Conservation (phyloP, 2,329 filamentous ascomycete genomes). For the Pseudogymnoascus sp. region DNA sequence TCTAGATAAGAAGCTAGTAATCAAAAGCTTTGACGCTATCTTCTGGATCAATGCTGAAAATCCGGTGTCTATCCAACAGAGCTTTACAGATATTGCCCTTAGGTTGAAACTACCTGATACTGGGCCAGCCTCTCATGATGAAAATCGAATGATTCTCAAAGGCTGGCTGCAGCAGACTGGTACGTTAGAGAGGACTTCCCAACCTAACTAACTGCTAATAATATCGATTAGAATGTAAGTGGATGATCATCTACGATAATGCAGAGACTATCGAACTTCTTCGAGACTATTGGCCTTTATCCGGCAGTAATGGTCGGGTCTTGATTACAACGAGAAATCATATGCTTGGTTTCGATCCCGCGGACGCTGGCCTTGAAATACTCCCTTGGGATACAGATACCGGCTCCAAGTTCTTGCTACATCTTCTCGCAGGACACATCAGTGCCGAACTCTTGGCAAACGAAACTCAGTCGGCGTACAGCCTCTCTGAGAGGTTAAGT, state of each 20-base stretch:
- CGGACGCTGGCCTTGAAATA: conserved; percentile 11
- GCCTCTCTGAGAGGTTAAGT: not conserved
- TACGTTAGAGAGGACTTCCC: not conserved
- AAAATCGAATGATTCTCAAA: conserved; percentile 10
- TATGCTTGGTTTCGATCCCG: conserved; percentile 11
- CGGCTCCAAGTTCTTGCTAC: conserved; percentile 16
- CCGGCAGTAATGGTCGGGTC: conserved; percentile 9
- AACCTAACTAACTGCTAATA: not conserved
- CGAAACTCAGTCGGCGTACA: not conserved
- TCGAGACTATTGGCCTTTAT: conserved; percentile 11
- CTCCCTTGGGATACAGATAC: conserved; percentile 18
- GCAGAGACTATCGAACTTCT: conserved; percentile 10
- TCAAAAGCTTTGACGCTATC: conserved; percentile 21
- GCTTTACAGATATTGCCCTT: conserved; percentile 23
- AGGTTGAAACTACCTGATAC: conserved; percentile 20
- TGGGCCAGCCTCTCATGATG: conserved; percentile 11
- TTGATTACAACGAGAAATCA: conserved; percentile 16
- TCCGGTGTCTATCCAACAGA: conserved; percentile 21
- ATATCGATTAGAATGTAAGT: conserved; percentile 9
- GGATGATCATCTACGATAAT: conserved; percentile 16
- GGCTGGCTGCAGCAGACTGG: conserved; percentile 11
- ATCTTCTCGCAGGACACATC: not conserved
- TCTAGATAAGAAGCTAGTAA: conserved; percentile 10
- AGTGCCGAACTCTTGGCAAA: not conserved
- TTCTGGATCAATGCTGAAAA: conserved; percentile 24